Evolutionary conservation across 768 basidiomycete species (phyloP).

Genomic region (Dentipellis fragilis): DNA sequence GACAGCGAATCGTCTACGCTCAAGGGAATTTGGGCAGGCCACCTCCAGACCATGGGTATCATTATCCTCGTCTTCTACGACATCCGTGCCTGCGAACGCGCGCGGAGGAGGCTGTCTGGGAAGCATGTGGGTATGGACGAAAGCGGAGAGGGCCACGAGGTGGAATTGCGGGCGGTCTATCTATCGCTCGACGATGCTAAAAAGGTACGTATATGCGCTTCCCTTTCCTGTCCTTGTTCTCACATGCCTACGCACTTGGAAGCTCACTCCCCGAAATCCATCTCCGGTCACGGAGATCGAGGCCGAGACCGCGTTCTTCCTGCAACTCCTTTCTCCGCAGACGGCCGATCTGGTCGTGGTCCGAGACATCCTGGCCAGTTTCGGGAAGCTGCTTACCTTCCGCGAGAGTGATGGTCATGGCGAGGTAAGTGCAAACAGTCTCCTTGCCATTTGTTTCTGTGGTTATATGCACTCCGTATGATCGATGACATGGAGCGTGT

Average conservation of each 20-base stretch:
- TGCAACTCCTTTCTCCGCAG: constrained; percentile 10
- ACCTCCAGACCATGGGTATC: constrained; percentile 8
- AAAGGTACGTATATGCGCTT: constrained; percentile 6
- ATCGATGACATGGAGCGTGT: too few species aligned
- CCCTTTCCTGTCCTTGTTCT: not conserved
- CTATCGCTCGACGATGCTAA: constrained; percentile 12
- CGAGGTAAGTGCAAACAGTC: constrained; percentile 8
- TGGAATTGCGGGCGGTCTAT: constrained; percentile 11
- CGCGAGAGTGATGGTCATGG: constrained; percentile 10
- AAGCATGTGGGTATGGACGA: constrained; percentile 5
- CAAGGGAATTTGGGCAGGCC: constrained; percentile 14
- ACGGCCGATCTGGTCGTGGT: constrained; percentile 5
- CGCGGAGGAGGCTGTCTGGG: constrained; percentile 9
- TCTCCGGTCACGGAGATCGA: constrained; percentile 14
- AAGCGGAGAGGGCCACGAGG: constrained; percentile 1
- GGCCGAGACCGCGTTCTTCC: constrained; percentile 10
- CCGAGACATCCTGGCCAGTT: constrained; percentile 9
- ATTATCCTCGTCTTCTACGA: constrained; percentile 14
- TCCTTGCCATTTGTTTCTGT: too few species aligned
- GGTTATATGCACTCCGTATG: too few species aligned
- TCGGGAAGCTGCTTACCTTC: constrained; percentile 10
- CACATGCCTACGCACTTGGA: constrained; percentile 1
- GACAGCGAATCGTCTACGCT: constrained; percentile 4
- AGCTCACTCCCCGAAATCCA: constrained; percentile 4
- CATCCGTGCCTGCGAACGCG: constrained; percentile 10